Evolutionary conservation across 106 monocot species (phyloP).

Genomic region (Alisma plantagoaquatica): DNA sequence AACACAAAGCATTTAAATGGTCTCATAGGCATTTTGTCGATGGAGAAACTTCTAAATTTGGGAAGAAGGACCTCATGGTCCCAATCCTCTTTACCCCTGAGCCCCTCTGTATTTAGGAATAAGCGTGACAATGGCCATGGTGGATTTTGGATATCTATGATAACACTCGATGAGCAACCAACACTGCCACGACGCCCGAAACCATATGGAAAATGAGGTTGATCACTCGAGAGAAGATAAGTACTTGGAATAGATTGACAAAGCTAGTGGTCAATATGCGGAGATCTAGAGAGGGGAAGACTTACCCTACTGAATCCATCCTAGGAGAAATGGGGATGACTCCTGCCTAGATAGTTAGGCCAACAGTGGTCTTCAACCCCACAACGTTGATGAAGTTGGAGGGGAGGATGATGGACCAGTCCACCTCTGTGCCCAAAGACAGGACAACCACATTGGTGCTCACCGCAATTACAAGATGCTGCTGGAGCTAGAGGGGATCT

Average conservation of each 20-base stretch:
- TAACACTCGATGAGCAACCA: conserved; percentile 69
- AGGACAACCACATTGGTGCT: conserved; percentile 63
- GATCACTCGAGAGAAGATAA: not conserved
- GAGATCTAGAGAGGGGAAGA: no score
- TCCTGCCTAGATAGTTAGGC: conserved; percentile 62
- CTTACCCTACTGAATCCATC: conserved; percentile 56
- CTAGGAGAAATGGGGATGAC: conserved; percentile 52
- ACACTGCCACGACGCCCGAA: conserved; percentile 45
- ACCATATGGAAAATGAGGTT: conserved; percentile 60
- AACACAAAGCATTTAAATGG: conserved; percentile 51
- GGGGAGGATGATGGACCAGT: conserved; percentile 63
- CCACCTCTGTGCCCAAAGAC: conserved; percentile 58
- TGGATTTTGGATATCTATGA: conserved; percentile 35
- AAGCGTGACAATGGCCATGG: conserved; percentile 19
- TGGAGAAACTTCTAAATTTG: conserved; percentile 15
- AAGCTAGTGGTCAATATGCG: no score
- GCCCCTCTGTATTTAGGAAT: conserved; percentile 48
- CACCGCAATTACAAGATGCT: conserved; percentile 63
- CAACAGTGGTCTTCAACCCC: conserved; percentile 76
- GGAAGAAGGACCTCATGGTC: conserved; percentile 46
- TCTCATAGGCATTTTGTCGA: conserved; percentile 12
- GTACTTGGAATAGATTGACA: not conserved
- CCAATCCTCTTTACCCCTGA: conserved; percentile 68
- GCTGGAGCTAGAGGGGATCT: conserved; percentile 60
- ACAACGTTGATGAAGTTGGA: conserved; percentile 44